Evolutionary conservation across 306 rosid species (phyloP), one percentile per base, ranked within the genome.

Genomic region (Cicer arietinum): DNA sequence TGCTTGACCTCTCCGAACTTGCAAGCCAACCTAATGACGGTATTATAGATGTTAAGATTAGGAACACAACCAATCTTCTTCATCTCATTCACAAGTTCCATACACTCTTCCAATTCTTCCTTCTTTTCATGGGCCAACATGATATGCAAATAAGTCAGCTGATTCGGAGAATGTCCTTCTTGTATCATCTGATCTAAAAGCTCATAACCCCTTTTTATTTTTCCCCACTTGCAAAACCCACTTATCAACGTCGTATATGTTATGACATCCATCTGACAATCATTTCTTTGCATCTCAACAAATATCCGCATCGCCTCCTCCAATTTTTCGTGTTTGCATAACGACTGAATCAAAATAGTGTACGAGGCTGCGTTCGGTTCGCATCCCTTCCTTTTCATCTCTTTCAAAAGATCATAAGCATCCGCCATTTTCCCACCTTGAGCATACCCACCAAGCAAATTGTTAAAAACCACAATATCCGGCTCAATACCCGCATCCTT

Each of bases 191-290:
- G 77, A 82, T 86, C 94, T 84, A 92, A 81, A 57, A 89, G 84
- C 78, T 90, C 92, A 76, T 90, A 89, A 58, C 87, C 90, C 82
- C 56, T 86, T 63, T 80, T 86, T 71, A 88, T 86, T 81, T 81
- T 92, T 10, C 96, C 96, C 90, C 91, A 89, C 79, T 82, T 90
- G 81, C 96, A 89, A 78, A 92, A 87, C 60, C 96, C 96, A 80
- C 89, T 82, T 10, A 92, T 84, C 83, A 90, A 77, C 50, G 91
- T 84, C 56, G 91, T 89, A 80, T 90, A 90, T 22, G 98, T 87
- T 60, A 92, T 79, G 73, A 43, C 79, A 63, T 92, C 98, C 16
- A 80, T 84, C 61, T 84, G 91, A 57, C 94, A 90, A 5, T 87
- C 94, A 82, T 71, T 80, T 82, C 92, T 86, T 88, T 86, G 85